A percentile compares a stretch with the other conserved stretches of the same genome.
These are phyloP conservation scores for Tricholoma flavovirens DNA, from an alignment of 768 basidiomycete species.

Conservation along the genomic window DNA sequence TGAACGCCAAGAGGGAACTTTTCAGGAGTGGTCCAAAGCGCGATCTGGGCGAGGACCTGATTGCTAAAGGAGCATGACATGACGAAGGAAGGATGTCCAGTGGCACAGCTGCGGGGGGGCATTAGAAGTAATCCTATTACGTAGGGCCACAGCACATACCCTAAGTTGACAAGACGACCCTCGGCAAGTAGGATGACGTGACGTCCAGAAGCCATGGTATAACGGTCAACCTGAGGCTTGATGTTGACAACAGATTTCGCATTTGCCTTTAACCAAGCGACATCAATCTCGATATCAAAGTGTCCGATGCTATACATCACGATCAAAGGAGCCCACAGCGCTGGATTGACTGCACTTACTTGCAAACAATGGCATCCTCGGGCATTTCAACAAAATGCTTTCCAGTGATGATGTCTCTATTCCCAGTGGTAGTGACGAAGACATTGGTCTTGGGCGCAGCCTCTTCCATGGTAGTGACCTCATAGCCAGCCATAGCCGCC, in stretches of 20 bases:
- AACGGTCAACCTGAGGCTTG: constrained; percentile 99
- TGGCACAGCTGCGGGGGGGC: constrained; percentile 64
- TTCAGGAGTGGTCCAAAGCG: constrained; percentile 89
- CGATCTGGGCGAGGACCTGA: constrained; percentile 97
- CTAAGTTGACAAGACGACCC: constrained; percentile 98
- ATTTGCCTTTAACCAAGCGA: constrained; percentile 96
- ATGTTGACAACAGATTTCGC: constrained; percentile 80
- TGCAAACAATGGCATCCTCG: constrained; percentile 98
- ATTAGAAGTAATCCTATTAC: constrained; percentile 6
- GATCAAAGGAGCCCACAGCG: neutral
- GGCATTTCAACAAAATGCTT: constrained; percentile 93
- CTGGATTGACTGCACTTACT: constrained; percentile 45
- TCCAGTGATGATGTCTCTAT: constrained; percentile 93
- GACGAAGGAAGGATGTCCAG: constrained; percentile 98
- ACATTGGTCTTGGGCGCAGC: constrained; percentile 85
- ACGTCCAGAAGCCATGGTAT: constrained; percentile 85
- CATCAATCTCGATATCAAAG: constrained; percentile 90
- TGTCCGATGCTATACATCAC: constrained; percentile 61
- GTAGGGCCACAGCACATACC: constrained; percentile 35
- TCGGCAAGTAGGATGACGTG: constrained; percentile 98
- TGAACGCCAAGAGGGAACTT: constrained; percentile 97
- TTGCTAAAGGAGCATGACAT: constrained; percentile 99
- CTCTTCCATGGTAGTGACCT: constrained; percentile 98
- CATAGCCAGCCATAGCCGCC: constrained; percentile 99
- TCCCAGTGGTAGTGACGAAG: constrained; percentile 98